These are phyloP conservation scores for Geranomyces michiganensis DNA, from an alignment of 192 early-diverging fungal species.

Conservation along the genomic window DNA sequence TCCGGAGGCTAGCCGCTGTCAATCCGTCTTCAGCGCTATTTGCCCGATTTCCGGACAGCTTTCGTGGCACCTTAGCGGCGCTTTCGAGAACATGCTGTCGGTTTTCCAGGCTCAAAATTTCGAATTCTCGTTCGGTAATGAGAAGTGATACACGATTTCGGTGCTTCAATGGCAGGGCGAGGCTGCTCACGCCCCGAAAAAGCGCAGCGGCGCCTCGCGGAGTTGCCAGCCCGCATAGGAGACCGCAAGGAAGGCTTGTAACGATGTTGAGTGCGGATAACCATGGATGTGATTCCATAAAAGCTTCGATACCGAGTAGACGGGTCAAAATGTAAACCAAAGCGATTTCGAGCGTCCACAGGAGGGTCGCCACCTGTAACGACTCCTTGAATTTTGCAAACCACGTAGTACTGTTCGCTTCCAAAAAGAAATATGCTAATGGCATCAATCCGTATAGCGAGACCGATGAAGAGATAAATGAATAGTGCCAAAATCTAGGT, in stretches of 20 bases:
- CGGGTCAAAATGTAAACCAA: conserved; percentile 26
- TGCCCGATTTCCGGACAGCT: not conserved
- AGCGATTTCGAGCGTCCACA: conserved; percentile 27
- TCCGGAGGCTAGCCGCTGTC: conserved; percentile 41
- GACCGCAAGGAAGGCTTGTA: conserved; percentile 22
- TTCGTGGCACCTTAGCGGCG: not conserved
- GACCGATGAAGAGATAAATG: conserved; percentile 17
- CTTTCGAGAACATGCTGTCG: conserved; percentile 5
- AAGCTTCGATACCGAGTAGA: conserved; percentile 18
- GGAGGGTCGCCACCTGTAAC: conserved; percentile 12
- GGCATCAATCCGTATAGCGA: conserved; percentile 34
- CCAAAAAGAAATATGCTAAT: conserved; percentile 34
- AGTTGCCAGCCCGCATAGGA: conserved; percentile 18
- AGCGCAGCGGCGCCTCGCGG: conserved; percentile 18
- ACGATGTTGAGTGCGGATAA: conserved; percentile 34
- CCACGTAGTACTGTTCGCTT: conserved; percentile 27
- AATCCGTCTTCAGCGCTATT: not conserved
- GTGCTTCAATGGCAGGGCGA: conserved; percentile 27
- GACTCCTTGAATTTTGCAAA: conserved; percentile 31
- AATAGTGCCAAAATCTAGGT: conserved; percentile 31
- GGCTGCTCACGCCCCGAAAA: not conserved
- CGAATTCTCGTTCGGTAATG: conserved; percentile 31
- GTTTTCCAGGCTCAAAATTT: conserved; percentile 37
- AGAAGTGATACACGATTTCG: not conserved
- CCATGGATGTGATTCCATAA: conserved; percentile 32